phyloP scores from a whole-genome alignment of 202 grass and related monocot genomes.

The Bolboschoenoplectus hybrid region DNA sequence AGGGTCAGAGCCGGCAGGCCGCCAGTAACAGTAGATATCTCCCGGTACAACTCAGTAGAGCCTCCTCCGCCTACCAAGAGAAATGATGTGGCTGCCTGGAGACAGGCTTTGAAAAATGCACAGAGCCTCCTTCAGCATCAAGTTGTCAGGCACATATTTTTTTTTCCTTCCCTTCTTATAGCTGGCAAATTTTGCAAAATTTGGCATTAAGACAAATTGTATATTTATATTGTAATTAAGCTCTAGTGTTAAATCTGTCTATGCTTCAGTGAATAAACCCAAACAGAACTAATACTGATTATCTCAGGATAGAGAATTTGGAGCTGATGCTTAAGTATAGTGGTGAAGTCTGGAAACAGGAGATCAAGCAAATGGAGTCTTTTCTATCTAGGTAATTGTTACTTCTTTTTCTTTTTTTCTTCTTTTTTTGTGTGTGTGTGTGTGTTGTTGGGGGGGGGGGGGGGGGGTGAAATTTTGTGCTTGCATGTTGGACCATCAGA shows the following conservation, averaged over 20 bases:
- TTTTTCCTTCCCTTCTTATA: neutral
- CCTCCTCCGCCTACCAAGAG: conserved; percentile 77
- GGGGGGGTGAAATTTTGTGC: neutral
- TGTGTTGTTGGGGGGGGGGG: neutral
- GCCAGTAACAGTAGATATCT: conserved; percentile 92
- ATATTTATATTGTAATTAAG: neutral
- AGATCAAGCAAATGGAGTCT: conserved; percentile 89
- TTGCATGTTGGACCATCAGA: conserved; percentile 3
- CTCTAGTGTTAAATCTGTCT: neutral
- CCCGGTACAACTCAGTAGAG: conserved; percentile 83
- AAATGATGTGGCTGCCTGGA: conserved; percentile 95
- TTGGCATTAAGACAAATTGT: conserved; percentile 16
- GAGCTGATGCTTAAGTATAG: conserved; percentile 87
- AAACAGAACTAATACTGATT: conserved; percentile 28
- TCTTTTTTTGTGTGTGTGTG: no score
- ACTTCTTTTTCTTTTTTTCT: conserved; percentile 16
- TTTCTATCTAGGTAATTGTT: conserved; percentile 81
- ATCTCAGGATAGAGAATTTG: conserved; percentile 93
- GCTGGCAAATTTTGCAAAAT: neutral
- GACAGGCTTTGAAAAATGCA: conserved; percentile 77
- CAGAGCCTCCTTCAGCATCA: conserved; percentile 94
- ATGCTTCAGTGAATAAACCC: neutral
- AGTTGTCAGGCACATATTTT: conserved; percentile 60
- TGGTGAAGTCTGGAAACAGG: conserved; percentile 91
- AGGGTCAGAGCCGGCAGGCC: conserved; percentile 91